Evolutionary conservation across 345 rosid species (phyloP).

Genomic region (Bruguiera sexangula): DNA sequence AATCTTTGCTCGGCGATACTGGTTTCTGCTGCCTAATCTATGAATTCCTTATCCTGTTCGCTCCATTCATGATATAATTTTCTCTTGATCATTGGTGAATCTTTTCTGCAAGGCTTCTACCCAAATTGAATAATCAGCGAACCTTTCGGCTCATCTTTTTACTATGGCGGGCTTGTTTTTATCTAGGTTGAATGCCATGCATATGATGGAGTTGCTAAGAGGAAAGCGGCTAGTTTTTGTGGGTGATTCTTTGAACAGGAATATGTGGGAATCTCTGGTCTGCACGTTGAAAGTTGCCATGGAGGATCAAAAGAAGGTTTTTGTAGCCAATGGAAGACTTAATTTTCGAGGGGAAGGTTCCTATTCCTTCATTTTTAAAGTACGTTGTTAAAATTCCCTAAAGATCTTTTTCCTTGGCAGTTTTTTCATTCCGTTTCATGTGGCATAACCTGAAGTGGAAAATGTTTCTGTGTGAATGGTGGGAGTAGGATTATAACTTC

Average conservation of each 20-base stretch:
- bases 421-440: background rate
- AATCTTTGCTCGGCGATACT: too few relatives aligned
- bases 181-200: conserved; percentile 55
- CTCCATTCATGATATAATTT: background rate
- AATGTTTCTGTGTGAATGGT: conserved; percentile 12
- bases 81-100: too few relatives aligned
- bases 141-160: background rate
- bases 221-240: conserved; percentile 87
- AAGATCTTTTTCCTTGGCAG: too few relatives aligned
- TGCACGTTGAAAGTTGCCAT: conserved; percentile 71
- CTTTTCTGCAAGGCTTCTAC: background rate
- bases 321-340: conserved; percentile 68
- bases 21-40: background rate
- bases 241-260: conserved; percentile 88
- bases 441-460: conserved; percentile 1
- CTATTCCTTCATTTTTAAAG: conserved; percentile 82
- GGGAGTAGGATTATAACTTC: conserved; percentile 59
- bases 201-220: conserved; percentile 66
- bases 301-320: conserved; percentile 61
- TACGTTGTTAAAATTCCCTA: conserved; percentile 23
- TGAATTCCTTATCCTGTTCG: too few relatives aligned
- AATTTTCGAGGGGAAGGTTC: conserved; percentile 78
- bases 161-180: background rate
- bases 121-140: background rate
- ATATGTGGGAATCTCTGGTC: conserved; percentile 98